These are phyloP conservation scores for Teunomyces tritomae DNA, from an alignment of 805 yeast genomes.

Conservation along the genomic window DNA sequence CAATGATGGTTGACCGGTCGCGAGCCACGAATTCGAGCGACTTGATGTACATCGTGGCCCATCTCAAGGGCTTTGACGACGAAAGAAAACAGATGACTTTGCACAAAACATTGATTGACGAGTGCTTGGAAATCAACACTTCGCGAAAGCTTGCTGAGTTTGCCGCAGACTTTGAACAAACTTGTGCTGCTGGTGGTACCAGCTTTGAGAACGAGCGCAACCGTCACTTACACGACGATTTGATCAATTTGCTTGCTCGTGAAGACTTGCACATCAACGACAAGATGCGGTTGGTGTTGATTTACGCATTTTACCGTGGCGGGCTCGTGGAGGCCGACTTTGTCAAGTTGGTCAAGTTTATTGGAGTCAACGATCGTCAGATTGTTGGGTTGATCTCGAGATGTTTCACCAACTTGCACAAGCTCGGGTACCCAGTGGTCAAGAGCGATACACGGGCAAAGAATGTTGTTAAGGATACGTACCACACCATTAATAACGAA, in stretches of 20 bases:
- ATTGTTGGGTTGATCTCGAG: slow-evolving; percentile 58
- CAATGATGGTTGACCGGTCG: slow-evolving; percentile 67
- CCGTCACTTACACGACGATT: slow-evolving; percentile 57
- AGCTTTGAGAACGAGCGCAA: slow-evolving; percentile 65
- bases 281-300: slow-evolving; percentile 68
- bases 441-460: slow-evolving; percentile 41
- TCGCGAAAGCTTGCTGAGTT: slow-evolving; percentile 58
- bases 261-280: slow-evolving; percentile 55
- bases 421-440: slow-evolving; percentile 57
- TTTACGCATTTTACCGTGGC: slow-evolving; percentile 78
- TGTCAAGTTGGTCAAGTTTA: slow-evolving; percentile 59
- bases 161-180: slow-evolving; percentile 83
- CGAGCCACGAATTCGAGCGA: slow-evolving; percentile 67
- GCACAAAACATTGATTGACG: slow-evolving; percentile 62
- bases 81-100: slow-evolving; percentile 59
- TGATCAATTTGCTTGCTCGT: slow-evolving; percentile 54
- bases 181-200: slow-evolving; percentile 68
- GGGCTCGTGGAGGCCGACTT: slow-evolving; percentile 77
- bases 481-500: slow-evolving; percentile 54
- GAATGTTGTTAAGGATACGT: slow-evolving; percentile 47
- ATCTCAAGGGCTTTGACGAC: slow-evolving; percentile 63
- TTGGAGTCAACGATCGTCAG: slow-evolving; percentile 43
- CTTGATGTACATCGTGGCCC: slow-evolving; percentile 71
- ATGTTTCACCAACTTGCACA: slow-evolving; percentile 39
- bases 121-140: slow-evolving; percentile 60